phyloP scores from a whole-genome alignment of 257 asterid genomes.

The Gentiana macrophylla region DNA sequence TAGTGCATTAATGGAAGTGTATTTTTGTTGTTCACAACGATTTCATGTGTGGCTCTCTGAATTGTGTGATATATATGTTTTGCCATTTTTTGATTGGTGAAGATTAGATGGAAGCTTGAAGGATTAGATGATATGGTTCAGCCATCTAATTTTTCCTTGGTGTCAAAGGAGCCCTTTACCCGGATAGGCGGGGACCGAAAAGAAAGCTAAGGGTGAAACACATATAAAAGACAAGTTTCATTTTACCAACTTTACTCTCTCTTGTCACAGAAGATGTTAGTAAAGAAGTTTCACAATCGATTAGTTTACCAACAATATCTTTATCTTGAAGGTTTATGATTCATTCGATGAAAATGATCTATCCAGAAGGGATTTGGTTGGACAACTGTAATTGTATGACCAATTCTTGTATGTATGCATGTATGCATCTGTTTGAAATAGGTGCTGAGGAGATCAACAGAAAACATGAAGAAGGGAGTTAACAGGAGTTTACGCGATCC shows the following conservation, averaged over 20 bases:
- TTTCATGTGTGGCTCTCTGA: no score
- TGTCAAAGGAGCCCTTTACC: constrained; percentile 77
- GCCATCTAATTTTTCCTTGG: constrained; percentile 72
- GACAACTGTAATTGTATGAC: not conserved
- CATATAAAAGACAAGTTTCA: no score
- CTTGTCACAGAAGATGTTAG: constrained; percentile 65
- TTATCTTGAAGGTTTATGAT: not conserved
- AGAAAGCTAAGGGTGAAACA: constrained; percentile 52
- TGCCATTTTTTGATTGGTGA: constrained; percentile 11
- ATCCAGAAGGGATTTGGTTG: not conserved
- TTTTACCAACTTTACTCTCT: constrained; percentile 19
- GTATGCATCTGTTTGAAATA: constrained; percentile 2
- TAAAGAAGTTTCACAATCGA: constrained; percentile 76
- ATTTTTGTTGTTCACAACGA: no score
- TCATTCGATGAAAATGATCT: not conserved
- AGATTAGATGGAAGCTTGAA: constrained; percentile 90
- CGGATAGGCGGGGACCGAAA: constrained; percentile 53
- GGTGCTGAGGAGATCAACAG: constrained; percentile 62
- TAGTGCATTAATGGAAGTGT: no score
- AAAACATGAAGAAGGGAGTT: constrained; percentile 45
- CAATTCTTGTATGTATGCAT: no score
- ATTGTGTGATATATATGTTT: no score
- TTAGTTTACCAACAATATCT: constrained; percentile 18
- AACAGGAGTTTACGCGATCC: not conserved
- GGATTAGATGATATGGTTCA: constrained; percentile 76